Evolutionary conservation across 306 rosid species (phyloP).

Genomic region (Macrotyloma uniflorum): DNA sequence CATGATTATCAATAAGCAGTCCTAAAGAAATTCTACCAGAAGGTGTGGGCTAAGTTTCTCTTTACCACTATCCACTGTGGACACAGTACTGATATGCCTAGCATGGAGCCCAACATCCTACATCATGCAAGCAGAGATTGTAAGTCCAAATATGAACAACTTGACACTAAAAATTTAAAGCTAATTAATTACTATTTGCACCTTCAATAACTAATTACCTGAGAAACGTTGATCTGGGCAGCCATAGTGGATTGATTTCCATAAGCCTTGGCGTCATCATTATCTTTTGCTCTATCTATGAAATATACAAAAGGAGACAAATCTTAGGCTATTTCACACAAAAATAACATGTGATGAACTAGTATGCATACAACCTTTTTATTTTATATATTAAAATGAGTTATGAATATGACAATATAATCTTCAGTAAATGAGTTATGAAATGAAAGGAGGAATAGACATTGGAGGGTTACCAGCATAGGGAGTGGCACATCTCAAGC

Average conservation of each 20-base stretch:
- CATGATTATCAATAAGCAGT: constrained; percentile 14
- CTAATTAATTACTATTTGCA: neutral
- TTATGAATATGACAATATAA: no score
- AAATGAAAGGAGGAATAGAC: neutral
- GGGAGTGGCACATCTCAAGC: constrained; percentile 82
- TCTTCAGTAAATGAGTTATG: neutral
- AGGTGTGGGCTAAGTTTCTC: constrained; percentile 19
- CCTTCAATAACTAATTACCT: constrained; percentile 47
- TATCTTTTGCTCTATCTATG: constrained; percentile 53
- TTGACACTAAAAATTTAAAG: neutral
- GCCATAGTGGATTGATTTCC: constrained; percentile 57
- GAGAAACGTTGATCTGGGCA: constrained; percentile 56
- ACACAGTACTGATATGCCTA: constrained; percentile 85
- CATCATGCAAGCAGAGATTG: constrained; percentile 28
- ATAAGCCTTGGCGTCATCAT: constrained; percentile 49
- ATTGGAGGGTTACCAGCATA: constrained; percentile 54
- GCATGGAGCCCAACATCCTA: constrained; percentile 94
- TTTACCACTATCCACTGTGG: constrained; percentile 91
- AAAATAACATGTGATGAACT: neutral
- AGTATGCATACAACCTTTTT: neutral
- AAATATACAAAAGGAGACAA: constrained; percentile 36
- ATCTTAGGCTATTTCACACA: constrained; percentile 25
- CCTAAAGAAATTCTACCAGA: constrained; percentile 19
- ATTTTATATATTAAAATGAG: neutral
- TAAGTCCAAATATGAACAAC: constrained; percentile 18